Conservation (phyloP, 345 rosid species). For the Syzygium jambos region DNA sequence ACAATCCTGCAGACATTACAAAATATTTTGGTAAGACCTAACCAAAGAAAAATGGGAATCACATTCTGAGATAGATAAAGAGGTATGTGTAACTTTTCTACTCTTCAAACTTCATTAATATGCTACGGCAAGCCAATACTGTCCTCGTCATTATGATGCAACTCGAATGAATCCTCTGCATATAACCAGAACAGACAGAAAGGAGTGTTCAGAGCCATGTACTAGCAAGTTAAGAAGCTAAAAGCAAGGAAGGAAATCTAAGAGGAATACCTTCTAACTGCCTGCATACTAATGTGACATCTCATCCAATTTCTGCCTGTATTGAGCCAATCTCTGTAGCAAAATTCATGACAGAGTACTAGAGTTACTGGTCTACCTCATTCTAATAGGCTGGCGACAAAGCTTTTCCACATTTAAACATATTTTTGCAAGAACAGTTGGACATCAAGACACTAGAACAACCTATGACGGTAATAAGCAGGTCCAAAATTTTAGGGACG, state of each 20-base stretch:
- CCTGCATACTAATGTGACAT: conserved; percentile 27
- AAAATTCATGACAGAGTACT: not conserved
- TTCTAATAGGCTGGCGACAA: not conserved
- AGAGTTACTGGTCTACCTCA: not conserved
- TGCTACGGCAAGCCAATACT: not conserved
- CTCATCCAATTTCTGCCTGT: conserved; percentile 86
- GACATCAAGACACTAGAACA: not conserved
- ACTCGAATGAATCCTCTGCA: not conserved
- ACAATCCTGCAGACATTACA: not conserved
- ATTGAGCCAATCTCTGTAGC: conserved; percentile 63
- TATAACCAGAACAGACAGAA: not conserved
- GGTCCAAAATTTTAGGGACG: not conserved
- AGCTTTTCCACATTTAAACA: not conserved
- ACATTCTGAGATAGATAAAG: not conserved
- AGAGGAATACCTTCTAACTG: not conserved
- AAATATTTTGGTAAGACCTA: not conserved
- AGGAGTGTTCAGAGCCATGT: not conserved
- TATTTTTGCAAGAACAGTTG: not conserved
- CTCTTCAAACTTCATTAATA: not conserved
- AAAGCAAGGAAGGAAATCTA: not conserved
- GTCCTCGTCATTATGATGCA: not conserved
- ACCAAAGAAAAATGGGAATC: not conserved
- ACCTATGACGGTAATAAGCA: not conserved
- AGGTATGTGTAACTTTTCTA: not conserved
- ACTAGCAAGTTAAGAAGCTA: not conserved